Conservation (phyloP, 2,329 filamentous ascomycete species). For the Pestalotiopsis sp. region DNA sequence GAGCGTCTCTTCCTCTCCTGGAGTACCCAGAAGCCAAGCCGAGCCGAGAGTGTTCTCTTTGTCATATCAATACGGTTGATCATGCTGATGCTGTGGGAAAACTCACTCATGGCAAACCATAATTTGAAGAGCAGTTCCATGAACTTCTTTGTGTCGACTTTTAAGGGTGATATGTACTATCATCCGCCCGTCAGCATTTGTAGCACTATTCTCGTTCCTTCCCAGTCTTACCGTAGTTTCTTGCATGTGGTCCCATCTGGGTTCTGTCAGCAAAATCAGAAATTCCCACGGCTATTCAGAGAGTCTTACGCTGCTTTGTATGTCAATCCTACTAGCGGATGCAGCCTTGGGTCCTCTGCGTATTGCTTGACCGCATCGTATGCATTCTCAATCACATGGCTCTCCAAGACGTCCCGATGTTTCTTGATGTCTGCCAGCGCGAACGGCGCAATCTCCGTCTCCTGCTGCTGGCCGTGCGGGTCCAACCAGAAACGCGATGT, state of each 20-base stretch:
- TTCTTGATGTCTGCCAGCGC: conserved; percentile 41
- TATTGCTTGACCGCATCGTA: conserved; percentile 32
- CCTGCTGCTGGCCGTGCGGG: conserved; percentile 25
- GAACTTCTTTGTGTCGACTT: conserved; percentile 33
- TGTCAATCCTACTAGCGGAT: conserved; percentile 29
- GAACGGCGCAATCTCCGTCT: conserved; percentile 37
- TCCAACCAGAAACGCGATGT: conserved; percentile 39
- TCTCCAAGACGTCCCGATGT: conserved; percentile 35
- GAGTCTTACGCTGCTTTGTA: conserved; percentile 32
- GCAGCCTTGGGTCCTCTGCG: conserved; percentile 32
- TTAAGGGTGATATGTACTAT: conserved; percentile 26
- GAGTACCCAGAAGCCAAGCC: conserved; percentile 39
- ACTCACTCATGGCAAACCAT: conserved; percentile 51
- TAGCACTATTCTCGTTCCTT: too few relatives aligned
- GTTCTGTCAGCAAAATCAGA: conserved; percentile 15
- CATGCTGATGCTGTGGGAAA: neutral
- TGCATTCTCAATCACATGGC: conserved; percentile 37
- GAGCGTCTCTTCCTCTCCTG: conserved; percentile 33
- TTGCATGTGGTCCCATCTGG: conserved; percentile 17
- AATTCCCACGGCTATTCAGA: neutral
- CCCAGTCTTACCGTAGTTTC: conserved; percentile 4
- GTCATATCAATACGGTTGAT: neutral
- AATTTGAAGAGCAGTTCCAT: conserved; percentile 44
- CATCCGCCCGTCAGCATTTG: conserved; percentile 21
- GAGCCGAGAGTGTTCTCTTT: conserved; percentile 49